A percentile compares a stretch with the other conserved stretches of the same genome.
These are phyloP conservation scores for Globisporangium parvum DNA, from an alignment of 352 stramenopile genomes.

Conservation along the genomic window DNA sequence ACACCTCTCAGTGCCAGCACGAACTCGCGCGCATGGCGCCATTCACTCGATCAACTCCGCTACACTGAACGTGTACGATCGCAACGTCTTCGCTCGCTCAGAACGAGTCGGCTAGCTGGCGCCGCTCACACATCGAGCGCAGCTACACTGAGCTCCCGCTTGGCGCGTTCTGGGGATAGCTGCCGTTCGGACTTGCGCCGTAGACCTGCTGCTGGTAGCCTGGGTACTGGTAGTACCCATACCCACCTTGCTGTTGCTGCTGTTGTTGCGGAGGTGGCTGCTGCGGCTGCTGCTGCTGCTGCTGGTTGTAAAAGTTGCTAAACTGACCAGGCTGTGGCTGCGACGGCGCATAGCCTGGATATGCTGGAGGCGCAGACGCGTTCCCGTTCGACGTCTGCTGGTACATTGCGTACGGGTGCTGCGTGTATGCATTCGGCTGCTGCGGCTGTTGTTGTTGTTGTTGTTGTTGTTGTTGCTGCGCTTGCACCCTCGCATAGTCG, in stretches of 20 bases:
- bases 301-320: constrained; percentile 36
- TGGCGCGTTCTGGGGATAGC: neutral
- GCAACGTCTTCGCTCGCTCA: too few species aligned
- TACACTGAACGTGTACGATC: neutral
- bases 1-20: too few species aligned
- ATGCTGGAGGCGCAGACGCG: constrained; percentile 7
- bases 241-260: constrained; percentile 10
- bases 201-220: constrained; percentile 19
- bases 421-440: constrained; percentile 7
- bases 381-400: constrained; percentile 21
- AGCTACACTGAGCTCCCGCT: constrained; percentile 9
- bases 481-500: constrained; percentile 23
- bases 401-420: constrained; percentile 33
- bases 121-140: neutral
- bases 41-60: neutral
- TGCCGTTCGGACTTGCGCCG: neutral
- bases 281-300: constrained; percentile 14
- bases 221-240: constrained; percentile 45
- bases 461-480: constrained; percentile 19
- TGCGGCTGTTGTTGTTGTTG: constrained; percentile 12
- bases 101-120: too few species aligned
- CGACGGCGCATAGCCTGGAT: constrained; percentile 20
- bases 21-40: too few species aligned
- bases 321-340: constrained; percentile 26
- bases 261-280: constrained; percentile 2